Evolutionary conservation across 2,329 filamentous ascomycete genomes (phyloP).

Genomic region (Talaromyces sp.): DNA sequence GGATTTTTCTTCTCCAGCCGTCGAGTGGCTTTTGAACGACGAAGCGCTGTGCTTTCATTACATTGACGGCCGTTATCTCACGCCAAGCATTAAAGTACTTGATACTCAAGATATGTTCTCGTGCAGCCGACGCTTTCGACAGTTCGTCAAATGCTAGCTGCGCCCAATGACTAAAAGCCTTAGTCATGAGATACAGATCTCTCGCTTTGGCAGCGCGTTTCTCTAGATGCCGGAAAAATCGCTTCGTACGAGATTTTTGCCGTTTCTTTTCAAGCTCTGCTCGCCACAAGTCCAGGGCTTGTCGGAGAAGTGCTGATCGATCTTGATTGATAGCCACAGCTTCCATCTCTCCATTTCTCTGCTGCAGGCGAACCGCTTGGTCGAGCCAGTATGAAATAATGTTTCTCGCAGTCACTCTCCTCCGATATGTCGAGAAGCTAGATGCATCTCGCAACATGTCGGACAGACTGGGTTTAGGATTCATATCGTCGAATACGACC

Average conservation of each 20-base stretch:
- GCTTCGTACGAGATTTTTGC: slow-evolving; percentile 48
- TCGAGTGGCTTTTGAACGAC: slow-evolving; percentile 55
- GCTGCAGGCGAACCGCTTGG: slow-evolving; percentile 39
- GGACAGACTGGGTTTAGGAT: slow-evolving; percentile 52
- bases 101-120: slow-evolving; percentile 67
- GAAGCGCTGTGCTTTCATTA: slow-evolving; percentile 53
- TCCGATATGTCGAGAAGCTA: slow-evolving; percentile 47
- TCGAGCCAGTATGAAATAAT: slow-evolving; percentile 51
- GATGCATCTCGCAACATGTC: slow-evolving; percentile 53
- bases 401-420: slow-evolving; percentile 39
- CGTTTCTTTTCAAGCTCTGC: slow-evolving; percentile 41
- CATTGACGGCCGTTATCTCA: slow-evolving; percentile 62
- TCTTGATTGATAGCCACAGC: slow-evolving; percentile 52
- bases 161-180: slow-evolving; percentile 69
- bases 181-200: slow-evolving; percentile 63
- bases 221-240: slow-evolving; percentile 58
- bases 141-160: slow-evolving; percentile 63
- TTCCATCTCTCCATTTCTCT: slow-evolving; percentile 41
- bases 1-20: slow-evolving; percentile 51
- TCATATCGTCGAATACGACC: slow-evolving; percentile 37
- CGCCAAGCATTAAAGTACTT: slow-evolving; percentile 70
- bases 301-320: slow-evolving; percentile 50
- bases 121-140: slow-evolving; percentile 65
- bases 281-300: slow-evolving; percentile 55
- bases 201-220: slow-evolving; percentile 62